Base-by-base conservation (phyloP, 139 green algal species). In the Chlorella sorokiniana region DNA sequence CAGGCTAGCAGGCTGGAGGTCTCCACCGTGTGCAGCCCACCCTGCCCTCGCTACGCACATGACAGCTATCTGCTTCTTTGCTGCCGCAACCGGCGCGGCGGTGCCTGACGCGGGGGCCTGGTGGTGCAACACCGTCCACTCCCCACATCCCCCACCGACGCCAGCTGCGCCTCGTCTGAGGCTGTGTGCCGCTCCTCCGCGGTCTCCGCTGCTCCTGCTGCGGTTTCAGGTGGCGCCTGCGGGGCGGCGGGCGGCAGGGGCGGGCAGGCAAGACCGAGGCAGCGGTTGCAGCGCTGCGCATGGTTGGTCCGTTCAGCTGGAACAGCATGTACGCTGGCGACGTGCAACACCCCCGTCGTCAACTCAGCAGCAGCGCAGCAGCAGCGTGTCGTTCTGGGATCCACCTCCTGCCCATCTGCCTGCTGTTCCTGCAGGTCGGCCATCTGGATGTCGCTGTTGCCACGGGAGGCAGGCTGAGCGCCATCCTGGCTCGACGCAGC, bases 41-140 rank as follows among this genome's bases (percentile, higher is more conserved):
- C n/a, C n/a, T n/a, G n/a, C n/a, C n/a, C n/a, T n/a, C n/a, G n/a
- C n/a, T n/a, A n/a, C n/a, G n/a, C 73, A 79, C 73, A 56, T 79
- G 73, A 79, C 73, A 5, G 73, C 73, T 54, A 79, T 79, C 6
- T 23, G 10, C 54, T 79, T 68, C 54, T 79, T 79, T 76, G 69
- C 69, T 76, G 69, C 18, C 29, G 69, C 71, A n/a, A n/a, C n/a
- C n/a, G 38, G 48, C 51, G 25, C 48, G 22, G 33, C 73, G 6
- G 16, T 31, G 37, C 22, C 65, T 38, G 65, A 27, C 8, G 65
- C 45, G 11, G 52, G 16, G 7, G 33, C 11, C 31, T 31, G 20
- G 0, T 45, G 40, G 35, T 83, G 63, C 78, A 83, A 38, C 29
- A 83, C 67, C 0, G 67, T 77, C 65, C 65, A 77, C 31, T 83